Base-by-base conservation (phyloP, 768 basidiomycete species). In the Pleurotus tuber-regium region DNA sequence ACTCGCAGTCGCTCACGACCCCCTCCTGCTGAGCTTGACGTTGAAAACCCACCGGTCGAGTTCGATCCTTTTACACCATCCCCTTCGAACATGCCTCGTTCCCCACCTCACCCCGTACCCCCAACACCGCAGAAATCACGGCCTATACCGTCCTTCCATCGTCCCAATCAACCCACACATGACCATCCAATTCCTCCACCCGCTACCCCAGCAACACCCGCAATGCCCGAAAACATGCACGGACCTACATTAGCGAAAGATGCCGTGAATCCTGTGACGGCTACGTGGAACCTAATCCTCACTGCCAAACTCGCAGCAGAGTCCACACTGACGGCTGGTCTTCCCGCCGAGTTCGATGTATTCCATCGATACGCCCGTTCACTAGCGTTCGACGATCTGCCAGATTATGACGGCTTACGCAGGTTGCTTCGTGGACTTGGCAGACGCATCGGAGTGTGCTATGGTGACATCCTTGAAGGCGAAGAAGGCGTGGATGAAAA, bases 361-460 rank as follows among this genome's bases (percentile, higher is more conserved):
- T 77, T 92, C 21, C 46, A 48, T 36, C 77, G 79, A 39, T 94
- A 94, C 69, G 83, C 87, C 18, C 81, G 92, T 39, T 83, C 83
- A 1, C 81, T 95, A 29, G 86, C 86, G 56, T 94, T 93, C 59
- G 89, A 89, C 61, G 92, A 94, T 70, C 75, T 90, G 33, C 92
- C 92, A 8, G 92, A 95, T 67, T 95, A 94, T 60, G 86, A 84
- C 38, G 91, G 91, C 23, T 72, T 93, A 19, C 77, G 91, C 36
- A 79, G 78, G 39, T 77, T 92, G 39, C 90, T 93, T 66, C 75
- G 78, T 12, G 79, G 76, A 3, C 62, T 86, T 9, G 84, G 78
- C 1, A 73, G 70, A 52, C 73, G 78, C 7, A 66, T 77, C n/a
- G 80, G 77, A 1, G 68, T 83, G 5, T 72, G 74, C 50, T 83